Base-by-base conservation (phyloP, 768 basidiomycete genomes). In the Hygrocybe punicea region DNA sequence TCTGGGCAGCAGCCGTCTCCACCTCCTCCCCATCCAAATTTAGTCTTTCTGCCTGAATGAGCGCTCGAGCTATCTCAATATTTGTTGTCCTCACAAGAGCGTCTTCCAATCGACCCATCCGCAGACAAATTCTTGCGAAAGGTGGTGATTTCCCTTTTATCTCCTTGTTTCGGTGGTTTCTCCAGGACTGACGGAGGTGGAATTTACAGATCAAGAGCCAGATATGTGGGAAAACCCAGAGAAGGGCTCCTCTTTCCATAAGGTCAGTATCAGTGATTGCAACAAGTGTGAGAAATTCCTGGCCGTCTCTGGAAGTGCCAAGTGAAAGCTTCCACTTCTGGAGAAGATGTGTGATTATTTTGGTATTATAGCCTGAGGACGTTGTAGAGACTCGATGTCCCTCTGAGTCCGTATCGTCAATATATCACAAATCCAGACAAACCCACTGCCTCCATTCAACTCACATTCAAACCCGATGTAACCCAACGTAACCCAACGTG, bases 161-260 rank as follows among this genome's bases (percentile, higher is more conserved):
- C 1, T 35, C 34, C 37, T 50, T 50, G 25, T 67, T 62, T 7
- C 57, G 60, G 45, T 61, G 52, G 56, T 76, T 76, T 16, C 46
- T 62, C 73, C 74, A 77, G 33, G 62, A 72, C 46, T 76, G 73
- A 5, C 69, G 63, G n/a, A 72, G 34, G 54, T 76, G 75, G 53
- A 75, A 76, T 40, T 67, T 65, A 64, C 75, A 77, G 9, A 76
- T 58, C 1, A 76, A 60, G 16, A 76, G 69, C 17, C 59, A 51
- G 29, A 74, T 68, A 6, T 34, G n/a, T 1, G 67, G 63, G 53
- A 60, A 73, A 5, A 75, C 66, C 21, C 14, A 19, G 10, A 71
- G 25, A 4, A 76, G 67, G 4, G 72, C 71, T 10, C 57, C 65
- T 6, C 69, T 65, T 54, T 75, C 72, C 51, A 65, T 71, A 1